Evolutionary conservation across 2,329 filamentous ascomycete genomes (phyloP).

Genomic region (Verticillium nonalfalfae): DNA sequence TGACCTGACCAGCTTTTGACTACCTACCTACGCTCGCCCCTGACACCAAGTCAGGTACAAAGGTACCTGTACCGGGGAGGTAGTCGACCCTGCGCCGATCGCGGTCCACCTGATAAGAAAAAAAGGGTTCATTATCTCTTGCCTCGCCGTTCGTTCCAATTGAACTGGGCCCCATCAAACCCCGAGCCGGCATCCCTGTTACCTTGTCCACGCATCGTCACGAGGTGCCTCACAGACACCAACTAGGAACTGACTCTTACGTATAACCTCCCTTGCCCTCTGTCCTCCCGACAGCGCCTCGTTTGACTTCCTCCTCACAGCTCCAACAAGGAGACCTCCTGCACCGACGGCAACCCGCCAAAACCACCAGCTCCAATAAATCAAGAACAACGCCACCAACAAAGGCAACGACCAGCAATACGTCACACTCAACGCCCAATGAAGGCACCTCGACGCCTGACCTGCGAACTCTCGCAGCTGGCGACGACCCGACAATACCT

Average conservation of each 20-base stretch:
- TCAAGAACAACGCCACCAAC: too few species aligned
- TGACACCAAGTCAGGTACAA: too few species aligned
- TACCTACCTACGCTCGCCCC: too few species aligned
- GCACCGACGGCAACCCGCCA: not conserved
- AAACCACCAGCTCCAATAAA: not conserved
- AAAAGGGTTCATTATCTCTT: not conserved
- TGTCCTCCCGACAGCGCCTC: not conserved
- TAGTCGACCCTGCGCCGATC: not conserved
- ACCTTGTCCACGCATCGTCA: not conserved
- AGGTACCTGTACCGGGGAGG: not conserved
- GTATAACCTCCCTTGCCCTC: not conserved
- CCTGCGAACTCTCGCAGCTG: slow-evolving; percentile 10
- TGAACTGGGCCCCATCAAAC: not conserved
- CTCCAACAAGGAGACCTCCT: not conserved
- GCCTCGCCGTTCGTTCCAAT: not conserved
- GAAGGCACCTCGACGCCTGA: slow-evolving; percentile 9
- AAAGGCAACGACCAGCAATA: not conserved
- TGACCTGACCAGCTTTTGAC: too few species aligned
- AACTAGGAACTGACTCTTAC: not conserved
- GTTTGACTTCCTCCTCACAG: not conserved
- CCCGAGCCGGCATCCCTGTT: not conserved
- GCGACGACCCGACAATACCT: not conserved
- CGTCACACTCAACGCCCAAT: slow-evolving; percentile 2
- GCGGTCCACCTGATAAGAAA: not conserved
- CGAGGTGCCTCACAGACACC: not conserved